phyloP scores from a whole-genome alignment of 768 basidiomycete species.

The Suillus discolor region DNA sequence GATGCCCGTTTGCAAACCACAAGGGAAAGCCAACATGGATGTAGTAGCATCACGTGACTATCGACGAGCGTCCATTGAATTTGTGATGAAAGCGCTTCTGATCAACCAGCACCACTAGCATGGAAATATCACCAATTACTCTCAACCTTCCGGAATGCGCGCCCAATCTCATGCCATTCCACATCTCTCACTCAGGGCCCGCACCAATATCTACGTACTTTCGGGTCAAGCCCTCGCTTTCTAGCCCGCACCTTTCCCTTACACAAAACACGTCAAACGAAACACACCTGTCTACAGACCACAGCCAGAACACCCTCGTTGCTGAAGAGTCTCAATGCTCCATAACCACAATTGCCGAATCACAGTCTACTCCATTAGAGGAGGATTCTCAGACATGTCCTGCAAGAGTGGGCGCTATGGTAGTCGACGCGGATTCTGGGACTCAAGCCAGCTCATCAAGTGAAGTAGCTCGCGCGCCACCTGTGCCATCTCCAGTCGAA shows the following conservation, averaged over 20 bases:
- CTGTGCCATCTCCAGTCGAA: background rate
- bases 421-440: conserved; percentile 12
- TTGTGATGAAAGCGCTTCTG: too few species aligned
- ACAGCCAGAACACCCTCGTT: background rate
- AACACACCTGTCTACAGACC: background rate
- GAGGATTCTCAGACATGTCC: background rate
- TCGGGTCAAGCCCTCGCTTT: conserved; percentile 46
- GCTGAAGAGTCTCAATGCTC: conserved; percentile 6
- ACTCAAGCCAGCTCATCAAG: conserved; percentile 1
- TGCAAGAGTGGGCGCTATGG: background rate
- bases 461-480: background rate
- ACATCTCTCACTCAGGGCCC: conserved; percentile 67
- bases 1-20: too few species aligned
- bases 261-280: background rate
- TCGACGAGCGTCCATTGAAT: too few species aligned
- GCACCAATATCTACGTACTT: conserved; percentile 80
- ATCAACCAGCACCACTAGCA: background rate
- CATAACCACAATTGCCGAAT: conserved; percentile 13
- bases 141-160: conserved; percentile 41
- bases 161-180: conserved; percentile 84
- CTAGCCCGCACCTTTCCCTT: conserved; percentile 11
- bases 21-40: too few species aligned
- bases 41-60: too few species aligned
- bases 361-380: background rate
- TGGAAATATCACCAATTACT: conserved; percentile 23